These are phyloP conservation scores for Brasilioporus rufonigricans DNA, from an alignment of 768 basidiomycete genomes.

Conservation along the genomic window DNA sequence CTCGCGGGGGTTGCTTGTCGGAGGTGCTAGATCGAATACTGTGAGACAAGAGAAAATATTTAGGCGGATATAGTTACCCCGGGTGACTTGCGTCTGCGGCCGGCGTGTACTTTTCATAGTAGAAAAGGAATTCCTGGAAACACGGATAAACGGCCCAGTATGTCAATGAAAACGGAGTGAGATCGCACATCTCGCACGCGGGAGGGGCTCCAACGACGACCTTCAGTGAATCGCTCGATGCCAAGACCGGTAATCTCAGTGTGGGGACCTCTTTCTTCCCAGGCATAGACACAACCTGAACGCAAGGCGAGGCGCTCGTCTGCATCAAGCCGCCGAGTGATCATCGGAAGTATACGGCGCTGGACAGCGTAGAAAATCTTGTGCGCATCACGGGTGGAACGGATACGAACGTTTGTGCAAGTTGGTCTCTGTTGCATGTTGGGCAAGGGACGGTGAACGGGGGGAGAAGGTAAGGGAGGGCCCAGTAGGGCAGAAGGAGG, in stretches of 20 bases:
- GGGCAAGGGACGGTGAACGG: constrained; percentile 10
- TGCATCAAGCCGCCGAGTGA: constrained; percentile 73
- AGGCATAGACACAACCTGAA: constrained; percentile 47
- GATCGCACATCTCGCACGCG: constrained; percentile 73
- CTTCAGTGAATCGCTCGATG: constrained; percentile 85
- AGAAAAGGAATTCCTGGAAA: constrained; percentile 76
- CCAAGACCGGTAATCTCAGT: constrained; percentile 75
- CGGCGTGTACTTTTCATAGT: constrained; percentile 70
- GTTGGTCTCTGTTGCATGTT: constrained; percentile 67
- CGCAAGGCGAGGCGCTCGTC: constrained; percentile 63
- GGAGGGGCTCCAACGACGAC: constrained; percentile 78
- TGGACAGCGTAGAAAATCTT: constrained; percentile 76
- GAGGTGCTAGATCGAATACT: constrained; percentile 27
- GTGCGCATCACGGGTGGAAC: constrained; percentile 75
- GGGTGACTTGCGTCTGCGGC: constrained; percentile 43
- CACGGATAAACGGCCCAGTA: constrained; percentile 13
- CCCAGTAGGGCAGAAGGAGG: constrained; percentile 13
- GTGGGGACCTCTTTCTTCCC: constrained; percentile 77
- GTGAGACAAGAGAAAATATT: constrained; percentile 8
- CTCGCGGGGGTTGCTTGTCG: constrained; percentile 53
- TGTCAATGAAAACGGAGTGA: constrained; percentile 1
- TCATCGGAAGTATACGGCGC: constrained; percentile 61
- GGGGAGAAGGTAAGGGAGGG: constrained; percentile 5
- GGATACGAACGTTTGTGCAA: constrained; percentile 68
- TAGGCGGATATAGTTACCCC: constrained; percentile 33